Evolutionary conservation across 2,329 filamentous ascomycete genomes (phyloP).

Genomic region (Gyromitra esculenta): DNA sequence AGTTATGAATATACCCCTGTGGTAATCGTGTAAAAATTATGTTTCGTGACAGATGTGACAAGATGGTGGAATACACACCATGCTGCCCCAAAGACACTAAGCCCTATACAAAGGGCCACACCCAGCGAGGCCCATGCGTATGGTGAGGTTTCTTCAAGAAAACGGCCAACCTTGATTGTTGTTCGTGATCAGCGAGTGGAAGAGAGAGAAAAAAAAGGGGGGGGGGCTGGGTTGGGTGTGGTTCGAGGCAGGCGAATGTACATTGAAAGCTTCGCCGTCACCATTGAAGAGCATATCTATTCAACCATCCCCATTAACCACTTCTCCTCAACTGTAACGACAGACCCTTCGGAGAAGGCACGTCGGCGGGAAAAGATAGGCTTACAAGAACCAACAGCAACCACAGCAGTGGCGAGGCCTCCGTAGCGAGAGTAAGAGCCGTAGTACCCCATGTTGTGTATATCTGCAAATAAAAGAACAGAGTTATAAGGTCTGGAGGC

Average conservation of each 20-base stretch:
- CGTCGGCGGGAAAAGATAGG: slow-evolving; percentile 55
- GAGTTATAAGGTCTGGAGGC: slow-evolving; percentile 27
- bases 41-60: not conserved
- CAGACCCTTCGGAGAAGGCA: slow-evolving; percentile 14
- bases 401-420: slow-evolving; percentile 65
- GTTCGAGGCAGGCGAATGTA: slow-evolving; percentile 62
- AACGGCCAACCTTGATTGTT: slow-evolving; percentile 78
- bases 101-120: slow-evolving; percentile 91
- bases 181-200: slow-evolving; percentile 22
- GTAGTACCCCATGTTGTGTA: slow-evolving; percentile 49
- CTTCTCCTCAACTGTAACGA: slow-evolving; percentile 42
- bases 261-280: slow-evolving; percentile 94
- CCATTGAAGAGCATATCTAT: slow-evolving; percentile 98
- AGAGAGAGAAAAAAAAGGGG: slow-evolving; percentile 39
- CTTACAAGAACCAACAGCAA: slow-evolving; percentile 82
- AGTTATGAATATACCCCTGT: slow-evolving; percentile 98
- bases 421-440: slow-evolving; percentile 47
- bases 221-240: not conserved
- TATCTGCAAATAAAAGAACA: slow-evolving; percentile 15
- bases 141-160: slow-evolving; percentile 92
- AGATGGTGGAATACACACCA: slow-evolving; percentile 71
- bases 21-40: slow-evolving; percentile 53
- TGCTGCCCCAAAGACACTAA: slow-evolving; percentile 96
- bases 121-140: slow-evolving; percentile 92
- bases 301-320: slow-evolving; percentile 54